Base-by-base conservation (phyloP, 192 early-diverging fungal species). In the Backusella parvicylindrica region DNA sequence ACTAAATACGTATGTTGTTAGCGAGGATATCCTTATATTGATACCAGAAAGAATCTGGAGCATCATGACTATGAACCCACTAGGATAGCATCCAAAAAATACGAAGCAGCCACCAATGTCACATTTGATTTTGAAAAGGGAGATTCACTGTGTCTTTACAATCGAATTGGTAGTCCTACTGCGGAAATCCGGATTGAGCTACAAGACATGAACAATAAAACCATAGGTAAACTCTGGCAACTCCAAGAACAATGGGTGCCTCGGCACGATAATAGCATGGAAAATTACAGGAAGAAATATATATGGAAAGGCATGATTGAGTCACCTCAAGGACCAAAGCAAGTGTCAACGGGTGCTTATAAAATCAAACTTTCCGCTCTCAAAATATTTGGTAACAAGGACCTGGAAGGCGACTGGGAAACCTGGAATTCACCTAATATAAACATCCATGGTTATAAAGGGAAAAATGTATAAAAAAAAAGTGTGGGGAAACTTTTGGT, bases 21-120 rank as follows among this genome's bases (percentile, higher is more conserved):
- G 75, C n/a, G 11, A 38, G 76, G 79, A 36, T 75, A 79, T 68
- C 82, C 82, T 8, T 60, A 31, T 26, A 70, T 83, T 16, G 38
- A 50, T 11, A 60, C 53, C 9, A 11, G 11, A 60, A 60, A 3
- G 26, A n/a, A 28, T 28, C 12, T 28, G 0, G 53, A 60, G 26
- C 11, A 11, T 60, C 53, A 60, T 28, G 21, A 60, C 9, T 7
- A 60, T 60, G 26, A 60, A 13, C 26, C 21, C 8, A 60, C 11
- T 28, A 60, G 9, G 50, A 72, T 63, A 6, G 53, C 21, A 7
- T 68, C 40, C 37, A 38, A 28, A 28, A 26, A 38, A 63, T 8
- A 49, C 15, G 15, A 31, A 21, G 18, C 16, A 28, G 33, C 5
- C 11, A 9, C 7, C 5, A 15, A 71, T 8, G 15, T 38, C 12